phyloP scores from a whole-genome alignment of 352 stramenopile genomes.

The Phytopythium delawarense region DNA sequence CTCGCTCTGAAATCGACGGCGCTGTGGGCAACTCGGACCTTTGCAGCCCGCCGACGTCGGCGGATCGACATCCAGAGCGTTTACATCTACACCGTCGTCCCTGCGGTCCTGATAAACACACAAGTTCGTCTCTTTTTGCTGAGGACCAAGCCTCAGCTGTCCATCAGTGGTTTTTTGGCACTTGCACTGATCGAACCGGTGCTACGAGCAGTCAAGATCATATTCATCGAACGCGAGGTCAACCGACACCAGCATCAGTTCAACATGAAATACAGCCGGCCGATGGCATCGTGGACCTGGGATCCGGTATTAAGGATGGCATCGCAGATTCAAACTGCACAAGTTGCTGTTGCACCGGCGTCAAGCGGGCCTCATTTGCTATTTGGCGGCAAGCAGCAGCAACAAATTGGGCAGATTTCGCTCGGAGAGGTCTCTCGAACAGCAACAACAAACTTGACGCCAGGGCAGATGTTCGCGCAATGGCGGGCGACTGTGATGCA shows the following conservation, averaged over 20 bases:
- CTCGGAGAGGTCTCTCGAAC: neutral
- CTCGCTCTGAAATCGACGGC: neutral
- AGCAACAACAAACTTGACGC: neutral
- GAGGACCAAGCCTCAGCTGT: slow-evolving; percentile 1
- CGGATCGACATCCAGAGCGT: slow-evolving; percentile 5
- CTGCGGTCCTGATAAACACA: slow-evolving; percentile 16
- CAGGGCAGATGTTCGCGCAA: neutral
- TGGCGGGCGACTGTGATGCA: slow-evolving; percentile 8
- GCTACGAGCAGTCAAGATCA: neutral
- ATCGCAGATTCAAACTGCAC: neutral
- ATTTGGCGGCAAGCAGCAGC: neutral
- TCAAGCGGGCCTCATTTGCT: neutral
- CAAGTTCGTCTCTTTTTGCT: slow-evolving; percentile 11
- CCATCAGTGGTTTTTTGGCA: slow-evolving; percentile 7
- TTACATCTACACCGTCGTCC: slow-evolving; percentile 12
- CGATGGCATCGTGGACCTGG: neutral
- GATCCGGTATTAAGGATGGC: neutral
- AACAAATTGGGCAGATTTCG: neutral
- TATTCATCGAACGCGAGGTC: neutral
- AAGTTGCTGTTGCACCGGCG: neutral
- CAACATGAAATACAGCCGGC: neutral
- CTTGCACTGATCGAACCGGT: slow-evolving; percentile 11
- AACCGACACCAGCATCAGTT: neutral
- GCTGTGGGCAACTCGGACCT: neutral
- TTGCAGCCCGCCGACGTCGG: neutral